These are phyloP conservation scores for Cladobotryum protrusum DNA, from an alignment of 2,329 filamentous ascomycete genomes.

Conservation along the genomic window DNA sequence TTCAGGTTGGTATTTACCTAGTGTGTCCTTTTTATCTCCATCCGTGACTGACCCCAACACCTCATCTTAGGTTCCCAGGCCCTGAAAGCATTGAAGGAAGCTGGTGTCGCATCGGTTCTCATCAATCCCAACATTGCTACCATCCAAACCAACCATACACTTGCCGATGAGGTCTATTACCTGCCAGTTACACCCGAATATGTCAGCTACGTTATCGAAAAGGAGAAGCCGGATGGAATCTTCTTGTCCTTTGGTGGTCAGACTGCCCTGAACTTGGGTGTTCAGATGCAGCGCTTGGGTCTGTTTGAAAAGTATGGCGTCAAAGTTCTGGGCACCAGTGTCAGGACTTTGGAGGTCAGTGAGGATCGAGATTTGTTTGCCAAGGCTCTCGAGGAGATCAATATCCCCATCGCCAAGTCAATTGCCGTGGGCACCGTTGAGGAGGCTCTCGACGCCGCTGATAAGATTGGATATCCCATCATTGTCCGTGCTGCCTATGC, in stretches of 20 bases:
- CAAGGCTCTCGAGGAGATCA: slow-evolving; percentile 91
- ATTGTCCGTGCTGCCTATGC: slow-evolving; percentile 97
- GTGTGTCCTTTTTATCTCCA: not conserved
- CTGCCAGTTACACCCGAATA: slow-evolving; percentile 97
- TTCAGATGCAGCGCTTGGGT: slow-evolving; percentile 94
- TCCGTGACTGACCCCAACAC: not conserved
- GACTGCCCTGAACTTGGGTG: slow-evolving; percentile 92
- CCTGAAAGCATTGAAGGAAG: slow-evolving; percentile 93
- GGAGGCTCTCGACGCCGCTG: slow-evolving; percentile 82
- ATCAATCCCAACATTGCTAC: slow-evolving; percentile 99
- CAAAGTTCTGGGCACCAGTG: slow-evolving; percentile 90
- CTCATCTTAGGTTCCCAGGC: slow-evolving; percentile 73
- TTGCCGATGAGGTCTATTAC: slow-evolving; percentile 97
- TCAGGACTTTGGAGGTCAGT: slow-evolving; percentile 87
- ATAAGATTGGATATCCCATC: slow-evolving; percentile 88
- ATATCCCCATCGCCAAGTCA: slow-evolving; percentile 95
- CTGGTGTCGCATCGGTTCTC: slow-evolving; percentile 81
- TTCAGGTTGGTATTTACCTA: slow-evolving; percentile 61
- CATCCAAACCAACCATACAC: slow-evolving; percentile 93
- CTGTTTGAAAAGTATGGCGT: slow-evolving; percentile 94
- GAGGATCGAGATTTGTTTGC: slow-evolving; percentile 96
- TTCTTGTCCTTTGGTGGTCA: slow-evolving; percentile 97
- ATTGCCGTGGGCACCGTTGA: slow-evolving; percentile 89
- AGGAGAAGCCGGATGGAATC: slow-evolving; percentile 91
- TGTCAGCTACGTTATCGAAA: slow-evolving; percentile 94